A percentile compares a stretch with the other conserved stretches of the same genome.
These are phyloP conservation scores for Lineolata rhizophorae DNA, from an alignment of 495 filamentous ascomycete species.

Conservation along the genomic window DNA sequence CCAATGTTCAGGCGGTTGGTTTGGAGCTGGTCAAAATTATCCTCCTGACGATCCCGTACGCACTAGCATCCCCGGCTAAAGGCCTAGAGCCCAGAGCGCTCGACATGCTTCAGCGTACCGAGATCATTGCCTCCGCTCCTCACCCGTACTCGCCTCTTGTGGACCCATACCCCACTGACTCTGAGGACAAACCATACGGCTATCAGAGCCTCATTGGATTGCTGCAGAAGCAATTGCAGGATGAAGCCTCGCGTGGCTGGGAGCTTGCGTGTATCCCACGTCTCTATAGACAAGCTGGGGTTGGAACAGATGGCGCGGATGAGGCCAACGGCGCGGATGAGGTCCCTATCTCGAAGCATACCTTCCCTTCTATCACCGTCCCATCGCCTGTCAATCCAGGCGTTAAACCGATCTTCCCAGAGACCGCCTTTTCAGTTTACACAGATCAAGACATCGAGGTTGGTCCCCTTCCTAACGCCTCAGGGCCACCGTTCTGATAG, in stretches of 20 bases:
- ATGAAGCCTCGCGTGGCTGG: constrained; percentile 49
- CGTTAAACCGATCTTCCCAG: constrained; percentile 58
- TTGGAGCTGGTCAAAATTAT: constrained; percentile 89
- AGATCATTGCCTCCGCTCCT: constrained; percentile 68
- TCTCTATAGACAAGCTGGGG: constrained; percentile 40
- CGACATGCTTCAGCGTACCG: constrained; percentile 74
- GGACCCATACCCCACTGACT: constrained; percentile 48
- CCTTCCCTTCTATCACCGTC: constrained; percentile 50
- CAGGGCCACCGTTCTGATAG: too few relatives aligned
- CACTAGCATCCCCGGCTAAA: constrained; percentile 48
- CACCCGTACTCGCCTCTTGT: constrained; percentile 65
- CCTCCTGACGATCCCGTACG: constrained; percentile 76
- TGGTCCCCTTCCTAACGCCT: too few relatives aligned
- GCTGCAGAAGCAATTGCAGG: constrained; percentile 66
- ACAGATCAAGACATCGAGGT: constrained; percentile 61
- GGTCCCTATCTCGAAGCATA: constrained; percentile 30
- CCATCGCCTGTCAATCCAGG: constrained; percentile 57
- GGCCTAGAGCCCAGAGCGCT: constrained; percentile 45
- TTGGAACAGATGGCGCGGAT: constrained; percentile 24
- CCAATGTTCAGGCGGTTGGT: constrained; percentile 35
- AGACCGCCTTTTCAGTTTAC: constrained; percentile 86
- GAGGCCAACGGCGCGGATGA: constrained; percentile 4
- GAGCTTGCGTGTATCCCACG: constrained; percentile 60
- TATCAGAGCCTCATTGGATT: constrained; percentile 56
- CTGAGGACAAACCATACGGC: constrained; percentile 26